Percentiles rank a stretch among this genome's conserved stretches.
Evolutionary conservation across 2,329 filamentous ascomycete genomes (phyloP).

Genomic region (Neofusicoccum sp.): DNA sequence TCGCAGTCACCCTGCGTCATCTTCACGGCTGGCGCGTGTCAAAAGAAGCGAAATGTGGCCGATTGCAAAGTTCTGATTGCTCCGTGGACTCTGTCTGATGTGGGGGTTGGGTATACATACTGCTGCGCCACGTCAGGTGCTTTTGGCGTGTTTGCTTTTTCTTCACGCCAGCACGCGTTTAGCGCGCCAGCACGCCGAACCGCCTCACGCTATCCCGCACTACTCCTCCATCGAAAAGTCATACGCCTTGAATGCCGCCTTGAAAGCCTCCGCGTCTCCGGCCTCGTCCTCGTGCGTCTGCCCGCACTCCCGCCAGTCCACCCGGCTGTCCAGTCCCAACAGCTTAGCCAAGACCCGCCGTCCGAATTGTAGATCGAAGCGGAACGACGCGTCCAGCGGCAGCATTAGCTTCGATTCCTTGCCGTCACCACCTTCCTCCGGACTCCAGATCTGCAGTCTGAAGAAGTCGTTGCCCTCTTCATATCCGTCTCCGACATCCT

Average conservation of each 20-base stretch:
- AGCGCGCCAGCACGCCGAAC: constrained; percentile 1
- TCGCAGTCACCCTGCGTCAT: neutral
- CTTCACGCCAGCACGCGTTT: constrained; percentile 3
- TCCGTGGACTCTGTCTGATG: neutral
- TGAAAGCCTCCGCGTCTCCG: constrained; percentile 74
- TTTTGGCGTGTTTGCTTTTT: constrained; percentile 12
- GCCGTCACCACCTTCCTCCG: constrained; percentile 51
- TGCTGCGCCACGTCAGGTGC: constrained; percentile 8
- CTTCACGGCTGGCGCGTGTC: neutral
- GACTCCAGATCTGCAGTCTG: constrained; percentile 74
- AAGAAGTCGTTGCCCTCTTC: constrained; percentile 64
- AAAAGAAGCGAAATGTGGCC: neutral
- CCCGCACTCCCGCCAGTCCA: constrained; percentile 79
- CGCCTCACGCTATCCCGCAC: neutral
- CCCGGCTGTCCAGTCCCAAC: constrained; percentile 72
- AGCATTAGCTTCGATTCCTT: constrained; percentile 71
- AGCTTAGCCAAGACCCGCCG: constrained; percentile 85
- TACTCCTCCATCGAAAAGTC: constrained; percentile 66
- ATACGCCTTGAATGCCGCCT: constrained; percentile 76
- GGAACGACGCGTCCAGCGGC: constrained; percentile 66
- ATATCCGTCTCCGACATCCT: constrained; percentile 42
- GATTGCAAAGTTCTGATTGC: neutral
- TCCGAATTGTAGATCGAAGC: constrained; percentile 90
- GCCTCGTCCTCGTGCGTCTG: constrained; percentile 78
- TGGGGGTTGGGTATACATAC: constrained; percentile 15